Evolutionary conservation across 352 stramenopile species (phyloP).

Genomic region (Globisporangium carolinianum): DNA sequence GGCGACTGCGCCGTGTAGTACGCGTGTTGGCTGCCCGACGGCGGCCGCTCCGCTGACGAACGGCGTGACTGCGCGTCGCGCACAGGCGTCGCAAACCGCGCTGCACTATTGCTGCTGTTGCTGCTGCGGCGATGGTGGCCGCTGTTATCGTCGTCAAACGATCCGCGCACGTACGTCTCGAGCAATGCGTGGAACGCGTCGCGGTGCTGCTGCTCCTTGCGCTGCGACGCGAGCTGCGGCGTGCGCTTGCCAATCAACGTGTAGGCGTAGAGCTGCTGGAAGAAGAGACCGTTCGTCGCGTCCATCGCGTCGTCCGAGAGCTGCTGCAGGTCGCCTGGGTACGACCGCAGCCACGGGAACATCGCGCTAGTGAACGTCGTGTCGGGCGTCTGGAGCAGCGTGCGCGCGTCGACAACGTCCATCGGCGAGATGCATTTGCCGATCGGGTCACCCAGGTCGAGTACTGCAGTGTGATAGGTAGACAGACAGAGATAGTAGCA

Average conservation of each 20-base stretch:
- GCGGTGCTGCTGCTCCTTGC: slow-evolving; percentile 54
- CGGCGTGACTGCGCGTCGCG: slow-evolving; percentile 3
- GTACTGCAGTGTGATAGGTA: slow-evolving; percentile 20
- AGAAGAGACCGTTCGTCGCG: slow-evolving; percentile 70
- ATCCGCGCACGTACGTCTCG: slow-evolving; percentile 59
- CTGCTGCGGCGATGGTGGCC: slow-evolving; percentile 1
- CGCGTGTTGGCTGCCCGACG: slow-evolving; percentile 1
- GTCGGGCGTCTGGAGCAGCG: slow-evolving; percentile 58
- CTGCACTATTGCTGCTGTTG: neutral
- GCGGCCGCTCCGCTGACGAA: slow-evolving; percentile 1
- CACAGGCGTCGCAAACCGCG: too few species aligned
- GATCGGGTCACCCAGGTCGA: slow-evolving; percentile 65
- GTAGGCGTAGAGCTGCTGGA: slow-evolving; percentile 82
- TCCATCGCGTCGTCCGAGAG: slow-evolving; percentile 42
- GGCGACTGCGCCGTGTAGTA: slow-evolving; percentile 7
- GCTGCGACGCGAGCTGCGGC: slow-evolving; percentile 28
- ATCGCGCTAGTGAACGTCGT: slow-evolving; percentile 57
- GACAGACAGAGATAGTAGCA: too few species aligned
- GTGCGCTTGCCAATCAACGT: slow-evolving; percentile 64
- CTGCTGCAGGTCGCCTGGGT: slow-evolving; percentile 39
- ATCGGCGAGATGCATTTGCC: slow-evolving; percentile 54
- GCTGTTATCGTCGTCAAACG: slow-evolving; percentile 33
- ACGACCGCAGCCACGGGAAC: slow-evolving; percentile 72
- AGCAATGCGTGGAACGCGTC: slow-evolving; percentile 59
- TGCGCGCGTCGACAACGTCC: slow-evolving; percentile 73